Evolutionary conservation across 2,329 filamentous ascomycete species (phyloP), one percentile per base, ranked within the genome.

Genomic region (Neopestalotiopsis clavispora): DNA sequence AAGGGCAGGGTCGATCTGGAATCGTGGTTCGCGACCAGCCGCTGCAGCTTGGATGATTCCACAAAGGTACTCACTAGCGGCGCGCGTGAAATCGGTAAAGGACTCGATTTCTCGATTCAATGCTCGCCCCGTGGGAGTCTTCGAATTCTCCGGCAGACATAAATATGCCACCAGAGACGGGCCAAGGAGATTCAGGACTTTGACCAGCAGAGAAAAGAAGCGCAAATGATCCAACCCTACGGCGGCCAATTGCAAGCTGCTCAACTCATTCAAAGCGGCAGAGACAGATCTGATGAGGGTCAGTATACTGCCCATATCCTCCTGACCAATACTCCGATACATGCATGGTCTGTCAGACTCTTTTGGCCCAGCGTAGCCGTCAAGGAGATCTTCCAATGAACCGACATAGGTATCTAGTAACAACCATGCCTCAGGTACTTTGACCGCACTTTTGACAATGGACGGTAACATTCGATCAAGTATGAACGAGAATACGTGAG

Each of bases 391-490:
- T 34, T 78, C 75, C 9, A 88, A 69, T 2, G 85, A 85, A 34
- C 80, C 78, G 28, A 79, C 76, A 71, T 89, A 89, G 20, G 87
- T 80, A 58, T 87, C 82, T 6, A 89, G 72, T 61, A 90, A 74
- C 14, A 84, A 78, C 77, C 84, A 89, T 0, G 81, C 81, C 13
- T 80, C 75, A 3, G 74, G 74, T 12, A 75, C 76, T 7, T 74
- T 71, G 12, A 79, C 73, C 0, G 80, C 78, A 1, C 84, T 81
- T 59, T 74, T 78, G 13, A 89, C 75, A 4, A 86, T 80, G n/a
- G 86, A 84, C 0, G 88, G 87, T 2, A 90, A 72, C 85, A 90
- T 89, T 63, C 81, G 84, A 34, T 79, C 77, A 34, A 89, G 67
- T 68, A 86, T 76, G 71, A 89, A 90, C 0, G 76, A 75, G 59